Base-by-base conservation (phyloP, 352 stramenopile genomes). In the Phytophthora europaea region DNA sequence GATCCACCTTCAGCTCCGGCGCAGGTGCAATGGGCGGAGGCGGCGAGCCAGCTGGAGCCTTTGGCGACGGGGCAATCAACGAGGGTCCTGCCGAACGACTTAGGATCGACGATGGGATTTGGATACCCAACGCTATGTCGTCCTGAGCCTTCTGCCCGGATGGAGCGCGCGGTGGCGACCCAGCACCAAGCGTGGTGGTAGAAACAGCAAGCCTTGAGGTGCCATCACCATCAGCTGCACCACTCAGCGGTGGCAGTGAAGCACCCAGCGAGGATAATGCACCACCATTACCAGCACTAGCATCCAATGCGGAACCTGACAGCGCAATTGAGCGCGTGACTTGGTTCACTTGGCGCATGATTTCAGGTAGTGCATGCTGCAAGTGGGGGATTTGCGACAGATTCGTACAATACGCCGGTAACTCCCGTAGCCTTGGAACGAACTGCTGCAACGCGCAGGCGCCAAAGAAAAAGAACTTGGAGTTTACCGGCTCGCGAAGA, bases 391-490 rank as follows among this genome's bases (percentile, higher is more conserved):
- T 99, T 75, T 99, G 96, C 54, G 98, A 97, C 73, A 99, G 93
- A 67, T 99, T 98, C 28, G 92, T 97, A 78, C 97, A 99, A 78
- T 99, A 99, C 61, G 99, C 97, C 10, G 97, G 98, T 66, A 98
- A 94, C 68, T 99, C 97, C 38, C 97, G 93, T n/a, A 99, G 81
- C 15, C 98, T 86, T 22, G 91, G 90, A 64, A 99, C 98, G 81
- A 99, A 99, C 80, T 99, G 97, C 78, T 99, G 97, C 43, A 99
- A 75, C 22, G 98, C 98, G 71, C 98, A 99, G 60, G 99, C 98
- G n/a, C 97, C 98, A 76, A 99, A 99, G 54, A 98, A 95, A 76
- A 99, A 99, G 76, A 99, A 99, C 70, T 99, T 99, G 0, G 94
- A 98, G 73, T 93, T 98, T n/a, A 98, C 96, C 9, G 94, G 90